Conservation (phyloP, 2,329 filamentous ascomycete species). For the Diaporthe nobilis region DNA sequence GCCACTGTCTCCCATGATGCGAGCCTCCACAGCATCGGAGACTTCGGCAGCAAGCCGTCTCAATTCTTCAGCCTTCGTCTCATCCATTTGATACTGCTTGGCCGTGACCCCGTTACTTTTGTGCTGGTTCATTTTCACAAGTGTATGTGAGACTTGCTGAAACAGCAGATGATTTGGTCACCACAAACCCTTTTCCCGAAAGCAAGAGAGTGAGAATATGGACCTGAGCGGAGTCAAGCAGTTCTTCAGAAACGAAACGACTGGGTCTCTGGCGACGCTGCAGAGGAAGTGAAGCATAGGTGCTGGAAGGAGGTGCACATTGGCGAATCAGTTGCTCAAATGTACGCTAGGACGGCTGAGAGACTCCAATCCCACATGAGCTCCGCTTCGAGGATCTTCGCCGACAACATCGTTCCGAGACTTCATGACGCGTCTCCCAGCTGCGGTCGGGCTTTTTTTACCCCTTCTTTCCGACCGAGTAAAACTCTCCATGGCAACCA, state of each 20-base stretch:
- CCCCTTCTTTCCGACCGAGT: neutral
- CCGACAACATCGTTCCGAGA: neutral
- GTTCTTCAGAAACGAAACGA: neutral
- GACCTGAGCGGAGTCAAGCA: neutral
- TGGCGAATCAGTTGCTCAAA: conserved; percentile 7
- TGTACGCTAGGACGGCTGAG: conserved; percentile 12
- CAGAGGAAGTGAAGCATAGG: conserved; percentile 1
- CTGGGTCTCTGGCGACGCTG: neutral
- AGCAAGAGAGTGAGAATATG: neutral
- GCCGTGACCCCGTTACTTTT: neutral
- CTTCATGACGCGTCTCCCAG: conserved; percentile 7
- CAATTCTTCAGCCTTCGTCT: neutral
- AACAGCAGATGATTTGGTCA: neutral
- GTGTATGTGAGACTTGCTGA: neutral
- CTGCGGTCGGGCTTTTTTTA: neutral
- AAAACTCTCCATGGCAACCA: neutral
- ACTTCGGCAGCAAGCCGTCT: neutral
- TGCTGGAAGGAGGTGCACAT: neutral
- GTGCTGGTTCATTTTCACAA: neutral
- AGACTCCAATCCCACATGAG: neutral
- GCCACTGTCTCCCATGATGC: neutral
- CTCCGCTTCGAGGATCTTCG: neutral
- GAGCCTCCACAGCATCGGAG: neutral
- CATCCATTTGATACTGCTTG: conserved; percentile 5
- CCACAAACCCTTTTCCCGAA: neutral